Evolutionary conservation across 2,329 filamentous ascomycete species (phyloP), one percentile per base, ranked within the genome.

Genomic region (Trichoderma lentiforme): DNA sequence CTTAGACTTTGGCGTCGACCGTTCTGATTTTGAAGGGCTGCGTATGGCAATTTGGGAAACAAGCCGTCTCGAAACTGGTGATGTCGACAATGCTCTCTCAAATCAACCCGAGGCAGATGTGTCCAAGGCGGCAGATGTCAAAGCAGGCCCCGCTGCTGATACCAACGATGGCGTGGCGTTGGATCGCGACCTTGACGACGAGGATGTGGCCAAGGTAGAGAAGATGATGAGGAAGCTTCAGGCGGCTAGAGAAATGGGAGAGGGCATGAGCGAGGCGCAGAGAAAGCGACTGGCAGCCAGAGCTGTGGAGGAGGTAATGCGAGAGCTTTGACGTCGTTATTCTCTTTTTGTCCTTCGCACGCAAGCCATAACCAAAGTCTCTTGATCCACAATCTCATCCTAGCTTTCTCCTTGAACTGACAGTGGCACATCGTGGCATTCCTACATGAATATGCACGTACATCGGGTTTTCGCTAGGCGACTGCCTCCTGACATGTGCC

Each of bases 241-340:
- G 79, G 88, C 88, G 1, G 88, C 88, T 9, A 81, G 85, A 77
- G 89, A 91, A 69, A 85, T 88, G 74, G 88, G 86, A 34, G 86
- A 87, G 14, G 88, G 87, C 9, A 77, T 92, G 79, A 84, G 88
- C 1, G 87, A 89, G 76, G 86, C 87, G 30, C 88, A 92, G 80
- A 84, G 88, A 75, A 88, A 85, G 78, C 85, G 84, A 73, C 84
- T 91, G 81, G 90, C 90, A 3, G 87, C 87, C 26, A 86, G 86
- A 75, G 89, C 89, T 0, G 88, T 92, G 3, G 84, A 83, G 14
- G 89, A 92, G 76, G 87, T 91, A 36, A 91, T 92, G 89, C 87
- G 85, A 76, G 86, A 89, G 62, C 73, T 90, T 34, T 88, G 73
- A 77, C 39, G 26, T 12, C 14, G 15, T 12, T 4, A 12, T 26